Evolutionary conservation across 768 basidiomycete genomes (phyloP).

Genomic region (Trichaptum fuscoviolaceum): DNA sequence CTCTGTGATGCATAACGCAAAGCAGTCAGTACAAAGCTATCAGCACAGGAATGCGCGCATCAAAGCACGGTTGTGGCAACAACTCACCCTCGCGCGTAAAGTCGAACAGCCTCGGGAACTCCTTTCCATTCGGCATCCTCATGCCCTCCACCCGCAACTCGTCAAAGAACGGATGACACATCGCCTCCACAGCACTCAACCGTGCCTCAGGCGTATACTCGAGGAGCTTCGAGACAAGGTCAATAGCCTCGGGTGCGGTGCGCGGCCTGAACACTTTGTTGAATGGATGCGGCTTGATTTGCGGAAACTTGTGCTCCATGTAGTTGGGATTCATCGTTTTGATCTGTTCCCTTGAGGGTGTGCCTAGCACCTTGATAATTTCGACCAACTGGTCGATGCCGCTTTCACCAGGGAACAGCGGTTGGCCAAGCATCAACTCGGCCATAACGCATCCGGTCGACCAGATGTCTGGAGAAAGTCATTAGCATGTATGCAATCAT

Average conservation of each 20-base stretch:
- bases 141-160: slow-evolving; percentile 88
- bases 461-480: slow-evolving; percentile 76
- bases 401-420: slow-evolving; percentile 97
- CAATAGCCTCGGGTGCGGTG: slow-evolving; percentile 93
- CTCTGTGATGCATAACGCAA: slow-evolving; percentile 43
- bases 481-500: slow-evolving; percentile 7
- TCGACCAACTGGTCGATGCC: slow-evolving; percentile 99
- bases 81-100: slow-evolving; percentile 91
- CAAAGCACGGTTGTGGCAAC: background rate
- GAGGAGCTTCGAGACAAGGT: slow-evolving; percentile 88
- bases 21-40: slow-evolving; percentile 10
- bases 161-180: slow-evolving; percentile 96
- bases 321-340: slow-evolving; percentile 99
- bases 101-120: slow-evolving; percentile 91
- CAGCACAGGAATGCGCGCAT: slow-evolving; percentile 6
- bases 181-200: slow-evolving; percentile 83
- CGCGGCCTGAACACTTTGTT: slow-evolving; percentile 99
- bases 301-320: slow-evolving; percentile 99
- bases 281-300: slow-evolving; percentile 99
- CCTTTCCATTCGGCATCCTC: slow-evolving; percentile 95
- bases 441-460: slow-evolving; percentile 99
- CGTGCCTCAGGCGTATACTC: slow-evolving; percentile 98
- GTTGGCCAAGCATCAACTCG: slow-evolving; percentile 98
- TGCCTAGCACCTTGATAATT: slow-evolving; percentile 99
- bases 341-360: slow-evolving; percentile 98